Base-by-base conservation (phyloP, 2,329 filamentous ascomycete species). In the Colletotrichum phormii region DNA sequence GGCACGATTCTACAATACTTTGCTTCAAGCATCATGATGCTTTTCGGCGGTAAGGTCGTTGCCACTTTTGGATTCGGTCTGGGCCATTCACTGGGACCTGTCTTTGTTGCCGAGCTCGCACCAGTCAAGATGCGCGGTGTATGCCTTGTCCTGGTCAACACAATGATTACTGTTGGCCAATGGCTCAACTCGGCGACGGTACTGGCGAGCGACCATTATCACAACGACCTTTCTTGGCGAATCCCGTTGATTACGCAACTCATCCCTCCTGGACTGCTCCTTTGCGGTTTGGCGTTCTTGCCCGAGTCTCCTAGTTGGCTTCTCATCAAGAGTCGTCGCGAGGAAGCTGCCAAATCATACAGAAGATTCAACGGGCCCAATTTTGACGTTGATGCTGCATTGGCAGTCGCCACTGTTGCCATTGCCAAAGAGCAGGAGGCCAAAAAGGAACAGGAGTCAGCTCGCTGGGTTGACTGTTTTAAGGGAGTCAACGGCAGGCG, bases 131-230 rank as follows among this genome's bases (percentile, higher is more conserved):
- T 81, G 55, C 76, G 80, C 4, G 80, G 80, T 13, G 63, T 80
- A 12, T 80, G 78, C 42, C 67, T 81, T 11, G 74, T 77, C 12
- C 67, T 81, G 2, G 71, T 81, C 31, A 81, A 81, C 61, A 81
- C 79, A 11, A 80, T 81, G 77, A 80, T 81, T 22, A 79, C 80
- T 1, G 68, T 80, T 18, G 80, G 80, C 3, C 77, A 80, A 46
- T 74, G 72, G 73, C 60, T 31, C 37, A 76, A 57, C 64, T 72
- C 67, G 31, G 65, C 71, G 1, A 73, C 75, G 7, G 73, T 73
- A 4, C 33, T 67, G 63, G 33, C 57, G 4, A 67, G 72, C 12
- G 60, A 63, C 22, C 61, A 61, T 13, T 70, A 76, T 60, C 22
- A 62, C 12, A 74, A 77, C 57, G 77, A 80, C 53, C 68, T 75